Evolutionary conservation across 257 asterid species (phyloP).

Genomic region (Solanum stenotomum): DNA sequence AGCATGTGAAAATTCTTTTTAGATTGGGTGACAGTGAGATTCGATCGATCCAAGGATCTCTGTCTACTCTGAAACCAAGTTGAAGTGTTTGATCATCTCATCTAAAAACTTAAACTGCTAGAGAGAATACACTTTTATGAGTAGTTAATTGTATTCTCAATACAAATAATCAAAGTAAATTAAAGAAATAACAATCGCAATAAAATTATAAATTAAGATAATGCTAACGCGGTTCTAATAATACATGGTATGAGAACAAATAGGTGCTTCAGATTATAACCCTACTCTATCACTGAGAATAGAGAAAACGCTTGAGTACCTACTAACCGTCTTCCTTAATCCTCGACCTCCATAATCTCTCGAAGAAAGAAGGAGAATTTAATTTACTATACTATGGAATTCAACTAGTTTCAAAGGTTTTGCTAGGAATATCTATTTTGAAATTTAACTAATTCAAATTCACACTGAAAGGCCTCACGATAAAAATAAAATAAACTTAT

Average conservation of each 20-base stretch:
- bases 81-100: fast-evolving
- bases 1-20: not conserved
- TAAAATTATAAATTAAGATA: too few relatives aligned
- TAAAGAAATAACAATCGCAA: not conserved
- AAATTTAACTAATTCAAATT: not conserved
- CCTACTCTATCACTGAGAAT: too few relatives aligned
- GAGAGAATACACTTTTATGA: not conserved
- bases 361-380: not conserved
- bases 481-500: fast-evolving
- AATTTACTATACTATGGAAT: not conserved
- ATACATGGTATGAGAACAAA: not conserved
- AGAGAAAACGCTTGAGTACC: not conserved
- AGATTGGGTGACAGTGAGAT: fast-evolving
- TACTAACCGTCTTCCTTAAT: not conserved
- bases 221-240: too few relatives aligned
- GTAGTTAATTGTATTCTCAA: not conserved
- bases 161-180: not conserved
- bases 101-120: not conserved
- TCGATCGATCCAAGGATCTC: too few relatives aligned
- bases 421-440: fast-evolving
- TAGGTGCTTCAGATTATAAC: not conserved
- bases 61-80: too few relatives aligned
- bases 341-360: not conserved
- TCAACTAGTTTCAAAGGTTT: not conserved
- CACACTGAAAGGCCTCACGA: fast-evolving